Percentiles rank a stretch among this genome's conserved stretches.
phyloP scores from a whole-genome alignment of 352 stramenopile genomes.

The Pythium insidiosum region DNA sequence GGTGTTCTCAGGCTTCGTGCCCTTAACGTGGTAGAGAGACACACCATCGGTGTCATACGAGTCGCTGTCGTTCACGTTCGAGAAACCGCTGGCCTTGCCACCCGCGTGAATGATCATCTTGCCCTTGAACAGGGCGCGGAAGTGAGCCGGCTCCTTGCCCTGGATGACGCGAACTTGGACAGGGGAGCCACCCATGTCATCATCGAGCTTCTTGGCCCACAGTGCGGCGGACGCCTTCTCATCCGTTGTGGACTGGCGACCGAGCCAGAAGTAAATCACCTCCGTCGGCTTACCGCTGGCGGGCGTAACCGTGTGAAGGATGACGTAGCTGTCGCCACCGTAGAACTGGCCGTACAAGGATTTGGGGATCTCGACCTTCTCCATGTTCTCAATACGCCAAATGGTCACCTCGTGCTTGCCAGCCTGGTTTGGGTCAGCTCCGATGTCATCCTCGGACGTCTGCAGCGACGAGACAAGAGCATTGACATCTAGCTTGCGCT shows the following conservation, averaged over 20 bases:
- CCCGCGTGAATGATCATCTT: constrained; percentile 86
- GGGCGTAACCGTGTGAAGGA: constrained; percentile 78
- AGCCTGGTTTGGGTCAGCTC: constrained; percentile 51
- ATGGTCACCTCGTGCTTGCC: constrained; percentile 78
- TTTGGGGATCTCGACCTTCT: constrained; percentile 76
- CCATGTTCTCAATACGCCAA: constrained; percentile 89
- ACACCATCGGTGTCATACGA: constrained; percentile 85
- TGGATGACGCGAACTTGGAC: constrained; percentile 84
- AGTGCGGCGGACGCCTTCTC: constrained; percentile 78
- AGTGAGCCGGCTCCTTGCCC: constrained; percentile 84
- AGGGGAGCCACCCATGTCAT: constrained; percentile 73
- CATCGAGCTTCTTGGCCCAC: constrained; percentile 67
- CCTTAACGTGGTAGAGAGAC: constrained; percentile 88
- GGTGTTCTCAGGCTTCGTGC: constrained; percentile 81
- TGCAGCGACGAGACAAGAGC: constrained; percentile 31
- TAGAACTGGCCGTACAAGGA: constrained; percentile 90
- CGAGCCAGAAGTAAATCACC: constrained; percentile 92
- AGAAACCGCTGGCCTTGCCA: constrained; percentile 86
- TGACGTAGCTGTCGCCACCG: constrained; percentile 94
- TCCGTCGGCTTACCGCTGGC: constrained; percentile 58
- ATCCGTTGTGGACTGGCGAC: constrained; percentile 77
- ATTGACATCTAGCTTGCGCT: constrained; percentile 54
- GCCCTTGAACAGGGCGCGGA: constrained; percentile 87
- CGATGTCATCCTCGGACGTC: constrained; percentile 62
- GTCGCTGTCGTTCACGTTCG: constrained; percentile 70